Conservation (phyloP, 495 filamentous ascomycete genomes). For the Trichoderma gamsii region DNA sequence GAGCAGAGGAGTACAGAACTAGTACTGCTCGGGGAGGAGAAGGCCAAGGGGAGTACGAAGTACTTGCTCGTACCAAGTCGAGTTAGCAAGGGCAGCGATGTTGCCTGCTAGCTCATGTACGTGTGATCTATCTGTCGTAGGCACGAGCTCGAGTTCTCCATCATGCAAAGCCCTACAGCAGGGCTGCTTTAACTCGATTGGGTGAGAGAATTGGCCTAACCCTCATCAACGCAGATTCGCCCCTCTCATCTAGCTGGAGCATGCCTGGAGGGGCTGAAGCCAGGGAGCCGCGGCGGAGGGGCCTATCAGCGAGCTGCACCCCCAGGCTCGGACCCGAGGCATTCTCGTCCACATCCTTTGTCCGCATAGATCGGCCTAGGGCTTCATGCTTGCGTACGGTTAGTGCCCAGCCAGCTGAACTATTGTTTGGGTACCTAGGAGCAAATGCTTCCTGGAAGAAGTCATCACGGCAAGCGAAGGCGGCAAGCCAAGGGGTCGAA, state of each 20-base stretch:
- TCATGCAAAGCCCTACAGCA: constrained; percentile 9
- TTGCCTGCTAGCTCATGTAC: background rate
- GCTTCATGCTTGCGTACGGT: background rate
- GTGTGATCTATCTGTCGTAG: background rate
- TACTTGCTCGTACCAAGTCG: background rate
- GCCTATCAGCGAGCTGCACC: background rate
- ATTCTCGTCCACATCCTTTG: background rate
- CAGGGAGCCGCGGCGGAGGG: background rate
- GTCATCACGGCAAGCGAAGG: background rate
- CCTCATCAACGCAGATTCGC: background rate
- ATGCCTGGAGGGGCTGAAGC: background rate
- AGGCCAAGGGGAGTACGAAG: background rate
- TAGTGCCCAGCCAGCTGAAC: background rate
- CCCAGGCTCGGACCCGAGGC: constrained; percentile 3
- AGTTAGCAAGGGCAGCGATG: background rate
- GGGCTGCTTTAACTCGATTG: constrained; percentile 8
- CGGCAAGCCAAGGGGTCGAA: background rate
- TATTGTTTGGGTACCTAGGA: constrained; percentile 7
- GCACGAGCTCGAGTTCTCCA: background rate
- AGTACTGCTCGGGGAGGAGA: background rate
- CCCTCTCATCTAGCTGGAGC: background rate
- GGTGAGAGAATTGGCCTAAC: background rate
- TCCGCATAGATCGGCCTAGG: background rate
- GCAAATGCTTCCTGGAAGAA: background rate
- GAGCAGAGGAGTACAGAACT: background rate